Conservation (phyloP, 2,329 filamentous ascomycete genomes). For the Xylariaceae sp. region DNA sequence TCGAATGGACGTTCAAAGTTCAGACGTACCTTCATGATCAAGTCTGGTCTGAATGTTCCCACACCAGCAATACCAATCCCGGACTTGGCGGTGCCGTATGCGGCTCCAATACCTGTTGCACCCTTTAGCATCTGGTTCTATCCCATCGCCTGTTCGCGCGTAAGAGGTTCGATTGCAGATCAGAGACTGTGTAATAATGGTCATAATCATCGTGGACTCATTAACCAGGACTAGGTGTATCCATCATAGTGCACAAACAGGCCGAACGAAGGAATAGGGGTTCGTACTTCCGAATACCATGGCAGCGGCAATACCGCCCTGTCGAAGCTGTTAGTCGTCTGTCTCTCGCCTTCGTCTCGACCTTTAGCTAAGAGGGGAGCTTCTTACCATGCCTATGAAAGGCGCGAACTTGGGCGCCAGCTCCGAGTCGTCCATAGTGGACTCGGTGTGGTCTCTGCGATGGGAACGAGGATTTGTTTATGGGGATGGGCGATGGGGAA, state of each 20-base stretch:
- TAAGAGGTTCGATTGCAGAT: no score
- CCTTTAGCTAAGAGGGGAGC: conserved; percentile 19
- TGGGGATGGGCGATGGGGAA: no score
- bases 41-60: conserved; percentile 76
- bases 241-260: no score
- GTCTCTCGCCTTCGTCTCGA: not conserved
- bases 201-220: no score
- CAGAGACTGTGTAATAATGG: no score
- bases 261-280: conserved; percentile 2
- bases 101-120: conserved; percentile 61
- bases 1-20: not conserved
- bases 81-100: conserved; percentile 83
- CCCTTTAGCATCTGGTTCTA: not conserved
- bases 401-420: conserved; percentile 77
- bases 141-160: not conserved
- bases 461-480: no score
- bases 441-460: not conserved
- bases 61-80: conserved; percentile 85
- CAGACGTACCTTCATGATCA: conserved; percentile 78
- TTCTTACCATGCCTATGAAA: conserved; percentile 80
- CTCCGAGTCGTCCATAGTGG: conserved; percentile 52
- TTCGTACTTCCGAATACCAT: conserved; percentile 80
- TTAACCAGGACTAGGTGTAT: not conserved
- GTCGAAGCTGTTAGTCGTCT: conserved; percentile 8
- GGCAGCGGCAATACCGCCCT: conserved; percentile 75